A percentile compares a stretch with the other conserved stretches of the same genome.
These are phyloP conservation scores for Blastobotrys buckinghamii DNA, from an alignment of 1,139 yeast species.

Conservation along the genomic window DNA sequence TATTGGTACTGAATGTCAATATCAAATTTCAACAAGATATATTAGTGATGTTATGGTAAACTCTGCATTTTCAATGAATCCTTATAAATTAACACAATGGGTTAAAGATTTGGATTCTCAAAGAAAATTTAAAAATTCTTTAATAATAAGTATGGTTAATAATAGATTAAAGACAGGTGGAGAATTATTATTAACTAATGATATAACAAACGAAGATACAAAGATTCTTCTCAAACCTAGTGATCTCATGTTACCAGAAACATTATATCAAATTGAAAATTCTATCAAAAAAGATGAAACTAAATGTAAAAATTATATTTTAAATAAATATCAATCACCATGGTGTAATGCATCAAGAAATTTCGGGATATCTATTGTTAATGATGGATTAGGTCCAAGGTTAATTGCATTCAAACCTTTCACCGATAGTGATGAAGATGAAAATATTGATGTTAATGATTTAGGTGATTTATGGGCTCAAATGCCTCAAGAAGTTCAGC, in stretches of 20 bases:
- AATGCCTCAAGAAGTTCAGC: slow-evolving; percentile 7
- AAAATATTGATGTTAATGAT: slow-evolving; percentile 1
- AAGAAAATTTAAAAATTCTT: neutral
- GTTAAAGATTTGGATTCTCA: slow-evolving; percentile 7
- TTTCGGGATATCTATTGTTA: slow-evolving; percentile 5
- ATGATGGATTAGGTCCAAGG: slow-evolving; percentile 7
- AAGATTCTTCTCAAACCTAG: slow-evolving; percentile 1
- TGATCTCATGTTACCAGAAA: neutral
- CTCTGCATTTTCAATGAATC: neutral
- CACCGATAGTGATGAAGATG: neutral
- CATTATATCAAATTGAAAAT: neutral
- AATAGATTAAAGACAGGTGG: slow-evolving; percentile 4
- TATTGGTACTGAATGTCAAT: neutral
- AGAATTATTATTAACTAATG: neutral
- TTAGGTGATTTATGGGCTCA: slow-evolving; percentile 9
- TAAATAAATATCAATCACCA: slow-evolving; percentile 3
- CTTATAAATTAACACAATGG: slow-evolving; percentile 1
- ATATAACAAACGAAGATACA: neutral
- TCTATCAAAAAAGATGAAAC: neutral
- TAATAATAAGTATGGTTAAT: slow-evolving; percentile 1
- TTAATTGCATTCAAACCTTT: slow-evolving; percentile 1
- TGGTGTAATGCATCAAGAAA: neutral
- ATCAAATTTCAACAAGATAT: slow-evolving; percentile 5
- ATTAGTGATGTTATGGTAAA: slow-evolving; percentile 4
- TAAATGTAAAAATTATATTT: neutral